Evolutionary conservation across 208 protist genomes (phyloP).

Genomic region (Entamoeba moshkovskii): DNA sequence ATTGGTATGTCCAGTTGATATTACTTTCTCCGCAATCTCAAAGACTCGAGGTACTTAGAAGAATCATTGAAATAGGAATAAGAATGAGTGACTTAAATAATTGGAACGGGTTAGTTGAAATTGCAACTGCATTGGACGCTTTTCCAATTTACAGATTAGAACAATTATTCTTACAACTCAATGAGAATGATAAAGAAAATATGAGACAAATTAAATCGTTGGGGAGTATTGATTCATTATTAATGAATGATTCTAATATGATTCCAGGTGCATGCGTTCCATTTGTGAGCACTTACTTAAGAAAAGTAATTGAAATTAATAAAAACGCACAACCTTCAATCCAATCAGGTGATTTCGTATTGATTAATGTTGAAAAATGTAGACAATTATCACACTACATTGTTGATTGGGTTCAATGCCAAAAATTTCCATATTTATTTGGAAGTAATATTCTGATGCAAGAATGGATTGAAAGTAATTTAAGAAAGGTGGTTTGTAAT

Average conservation of each 20-base stretch:
- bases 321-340: neutral
- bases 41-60: neutral
- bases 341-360: neutral
- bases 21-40: neutral
- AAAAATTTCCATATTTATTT: neutral
- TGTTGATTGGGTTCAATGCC: neutral
- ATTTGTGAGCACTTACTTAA: neutral
- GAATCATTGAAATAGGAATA: neutral
- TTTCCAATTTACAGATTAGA: neutral
- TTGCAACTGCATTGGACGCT: neutral
- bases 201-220: neutral
- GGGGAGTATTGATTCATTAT: neutral
- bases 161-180: neutral
- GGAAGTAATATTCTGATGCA: neutral
- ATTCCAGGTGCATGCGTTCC: neutral
- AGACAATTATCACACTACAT: neutral
- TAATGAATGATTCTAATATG: neutral
- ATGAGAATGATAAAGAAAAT: neutral
- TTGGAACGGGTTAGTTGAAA: neutral
- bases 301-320: neutral
- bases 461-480: neutral
- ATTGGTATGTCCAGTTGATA: neutral
- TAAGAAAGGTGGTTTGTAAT: neutral
- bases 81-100: conserved; percentile 1
- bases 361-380: neutral